Base-by-base conservation (phyloP, 495 filamentous ascomycete species). In the Antarctomyces pellizariae region DNA sequence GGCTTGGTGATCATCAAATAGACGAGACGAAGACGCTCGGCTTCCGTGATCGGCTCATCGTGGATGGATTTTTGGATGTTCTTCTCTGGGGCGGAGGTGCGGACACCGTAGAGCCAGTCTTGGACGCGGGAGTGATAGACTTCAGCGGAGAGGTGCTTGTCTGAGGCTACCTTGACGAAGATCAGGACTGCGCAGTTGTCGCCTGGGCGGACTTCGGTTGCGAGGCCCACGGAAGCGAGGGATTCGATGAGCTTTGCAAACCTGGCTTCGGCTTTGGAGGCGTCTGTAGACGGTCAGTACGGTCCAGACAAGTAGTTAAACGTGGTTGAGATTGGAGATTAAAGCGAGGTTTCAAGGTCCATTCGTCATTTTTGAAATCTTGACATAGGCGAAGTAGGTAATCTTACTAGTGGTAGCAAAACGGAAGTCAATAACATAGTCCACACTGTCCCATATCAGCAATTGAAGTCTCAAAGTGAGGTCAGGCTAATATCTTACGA, bases 21-120 rank as follows among this genome's bases (percentile, higher is more conserved):
- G 25, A 90, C 67, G 22, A 86, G 62, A 24, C 89, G 67, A 16
- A 92, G 57, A 6, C 84, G 65, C 52, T 97, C 86, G 6, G 82
- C 82, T 46, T 90, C 78, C 3, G 67, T 76, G 20, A 89, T 53
- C 0, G 82, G 71, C 31, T 82, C 70, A 8, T 57, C 49, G 19
- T 61, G 56, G 24, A 76, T 49, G 15, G 60, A 59, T 22, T 59
- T 51, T 28, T 67, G 54, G 13, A 70, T 70, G 30, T 82, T 68
- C 44, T 68, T 67, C 30, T 75, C 70, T 1, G 84, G 89, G 16
- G 83, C 73, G 9, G 61, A 57, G 34, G 71, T 57, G 22, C 80
- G 71, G 19, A 93, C 73, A 17, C 86, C 80, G 50, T 83, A 74
- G 14, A 95, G 71, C 86, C 86, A 97, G 53, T 97, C 89, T 41